Percentiles rank a stretch among this genome's conserved stretches.
Evolutionary conservation across 2,329 filamentous ascomycete species (phyloP).

Genomic region (Scedosporium boydii): DNA sequence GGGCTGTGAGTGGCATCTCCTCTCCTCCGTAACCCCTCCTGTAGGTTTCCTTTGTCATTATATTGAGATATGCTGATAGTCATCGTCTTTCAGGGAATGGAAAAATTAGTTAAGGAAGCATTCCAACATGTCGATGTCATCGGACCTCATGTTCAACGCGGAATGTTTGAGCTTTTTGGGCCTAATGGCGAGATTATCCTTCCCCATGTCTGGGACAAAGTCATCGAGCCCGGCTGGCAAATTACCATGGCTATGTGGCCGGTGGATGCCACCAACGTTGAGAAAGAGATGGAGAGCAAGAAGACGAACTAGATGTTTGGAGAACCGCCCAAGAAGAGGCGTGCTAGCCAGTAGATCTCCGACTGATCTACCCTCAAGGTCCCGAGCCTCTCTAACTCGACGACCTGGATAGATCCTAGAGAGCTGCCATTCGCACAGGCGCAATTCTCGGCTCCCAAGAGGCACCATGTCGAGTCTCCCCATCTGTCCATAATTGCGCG

Average conservation of each 20-base stretch:
- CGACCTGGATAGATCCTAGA: not conserved
- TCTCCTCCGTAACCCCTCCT: not conserved
- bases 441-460: not conserved
- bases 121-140: conserved; percentile 71
- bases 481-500: not conserved
- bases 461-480: conserved; percentile 4
- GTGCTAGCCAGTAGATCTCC: too few relatives aligned
- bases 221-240: conserved; percentile 60
- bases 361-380: too few relatives aligned
- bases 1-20: conserved; percentile 51
- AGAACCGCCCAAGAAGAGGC: conserved; percentile 16
- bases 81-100: conserved; percentile 57
- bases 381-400: not conserved
- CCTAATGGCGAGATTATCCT: conserved; percentile 77
- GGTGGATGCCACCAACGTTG: not conserved
- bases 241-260: conserved; percentile 52
- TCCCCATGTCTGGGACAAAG: conserved; percentile 68
- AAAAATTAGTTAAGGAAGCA: conserved; percentile 75
- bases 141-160: conserved; percentile 64
- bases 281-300: conserved; percentile 12
- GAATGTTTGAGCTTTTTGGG: conserved; percentile 72
- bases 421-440: not conserved
- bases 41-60: too few relatives aligned
- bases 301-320: conserved; percentile 10
- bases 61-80: not conserved